Base-by-base conservation (phyloP, 371 early-diverging fungal species). In the Mucor lusitanicus region DNA sequence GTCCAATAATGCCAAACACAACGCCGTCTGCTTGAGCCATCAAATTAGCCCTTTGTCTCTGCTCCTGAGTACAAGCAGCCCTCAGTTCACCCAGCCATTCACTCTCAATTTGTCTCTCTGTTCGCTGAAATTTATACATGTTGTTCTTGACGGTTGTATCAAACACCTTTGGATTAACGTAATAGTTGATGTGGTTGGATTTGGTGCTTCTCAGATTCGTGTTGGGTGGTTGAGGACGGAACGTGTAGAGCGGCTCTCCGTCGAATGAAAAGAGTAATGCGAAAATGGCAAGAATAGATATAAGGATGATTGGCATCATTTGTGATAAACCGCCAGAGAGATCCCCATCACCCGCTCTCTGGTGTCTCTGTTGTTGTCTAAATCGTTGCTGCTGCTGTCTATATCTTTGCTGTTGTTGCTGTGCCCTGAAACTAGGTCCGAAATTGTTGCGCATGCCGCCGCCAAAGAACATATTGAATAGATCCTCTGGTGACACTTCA, bases 381-480 rank as follows among this genome's bases (percentile, higher is more conserved):
- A 50, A 63, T 46, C 59, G 21, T 19, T 64, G 64, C 30, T 67
- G 63, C 25, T 71, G 61, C 40, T 66, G 68, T 44, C 55, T 33
- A 28, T 67, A 59, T 54, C 59, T 37, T 13, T 63, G 63, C 32
- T 63, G 67, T 44, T 58, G 65, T 2, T 59, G 59, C 30, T 30
- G 30, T 19, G 40, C 55, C 17, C 55, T 44, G 59, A 60, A 39
- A 27, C 39, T 42, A 30, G 60, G 53, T 25, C 64, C 64, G 55
- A 69, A 69, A 54, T 42, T 39, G 23, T 53, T 63, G 40, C 63
- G 39, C 64, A 69, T 57, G 2, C 69, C 82, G 13, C 91, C 93
- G 8, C 91, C 90, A 78, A 95, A 95, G 70, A 97, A 96, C 91
- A 94, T 94, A 73, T 94, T 93, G 78, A 96, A 95, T 27, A 96